Evolutionary conservation across 495 filamentous ascomycete genomes (phyloP).

Genomic region (Cryomyces antarcticus): DNA sequence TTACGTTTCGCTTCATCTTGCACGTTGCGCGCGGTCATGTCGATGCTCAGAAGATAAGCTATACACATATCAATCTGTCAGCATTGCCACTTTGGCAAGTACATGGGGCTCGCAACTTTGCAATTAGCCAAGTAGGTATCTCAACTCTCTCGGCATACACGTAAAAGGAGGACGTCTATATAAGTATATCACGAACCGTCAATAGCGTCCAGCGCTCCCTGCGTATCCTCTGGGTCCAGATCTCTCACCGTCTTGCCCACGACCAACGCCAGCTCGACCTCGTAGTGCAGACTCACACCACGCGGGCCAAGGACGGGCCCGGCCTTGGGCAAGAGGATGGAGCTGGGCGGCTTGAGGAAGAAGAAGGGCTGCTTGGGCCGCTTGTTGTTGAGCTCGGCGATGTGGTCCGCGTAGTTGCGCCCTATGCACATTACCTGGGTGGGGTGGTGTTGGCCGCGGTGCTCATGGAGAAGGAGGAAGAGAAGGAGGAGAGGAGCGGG

Average conservation of each 20-base stretch:
- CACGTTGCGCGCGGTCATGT: conserved; percentile 84
- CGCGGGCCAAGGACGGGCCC: conserved; percentile 70
- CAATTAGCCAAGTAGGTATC: too few species aligned
- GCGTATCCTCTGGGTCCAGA: conserved; percentile 42
- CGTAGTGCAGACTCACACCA: conserved; percentile 77
- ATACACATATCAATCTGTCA: background rate
- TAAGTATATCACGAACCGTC: conserved; percentile 14
- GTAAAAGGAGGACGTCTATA: background rate
- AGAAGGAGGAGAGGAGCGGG: too few species aligned
- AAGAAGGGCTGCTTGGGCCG: conserved; percentile 88
- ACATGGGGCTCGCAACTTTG: too few species aligned
- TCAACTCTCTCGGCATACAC: background rate
- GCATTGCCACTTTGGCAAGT: background rate
- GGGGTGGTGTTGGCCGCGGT: too few species aligned
- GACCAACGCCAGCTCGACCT: conserved; percentile 80
- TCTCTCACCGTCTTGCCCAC: conserved; percentile 63
- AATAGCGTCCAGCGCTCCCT: conserved; percentile 31
- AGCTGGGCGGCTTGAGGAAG: conserved; percentile 84
- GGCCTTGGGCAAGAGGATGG: conserved; percentile 53
- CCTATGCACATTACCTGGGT: conserved; percentile 81
- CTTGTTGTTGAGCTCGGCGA: conserved; percentile 72
- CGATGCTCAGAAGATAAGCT: conserved; percentile 73
- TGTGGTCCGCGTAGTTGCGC: conserved; percentile 96
- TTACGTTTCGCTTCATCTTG: conserved; percentile 94
- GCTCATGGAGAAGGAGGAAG: too few species aligned